phyloP scores from a whole-genome alignment of 73 alveolate genomes.

The Diophrys sp. region DNA sequence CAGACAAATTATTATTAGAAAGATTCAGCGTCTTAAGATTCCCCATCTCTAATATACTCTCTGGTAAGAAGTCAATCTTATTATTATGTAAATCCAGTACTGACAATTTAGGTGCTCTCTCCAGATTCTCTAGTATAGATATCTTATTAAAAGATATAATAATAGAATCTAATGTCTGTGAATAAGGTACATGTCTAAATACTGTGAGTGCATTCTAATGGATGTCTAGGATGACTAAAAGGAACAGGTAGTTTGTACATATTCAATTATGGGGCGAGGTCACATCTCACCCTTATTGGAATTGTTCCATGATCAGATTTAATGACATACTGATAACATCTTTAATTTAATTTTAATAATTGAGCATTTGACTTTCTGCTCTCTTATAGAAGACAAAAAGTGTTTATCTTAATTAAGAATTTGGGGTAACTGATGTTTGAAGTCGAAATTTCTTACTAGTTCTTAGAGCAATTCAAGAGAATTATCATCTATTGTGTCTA shows the following conservation, averaged over 20 bases:
- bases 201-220: conserved; percentile 70
- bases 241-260: too few relatives aligned
- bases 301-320: too few relatives aligned
- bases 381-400: too few relatives aligned
- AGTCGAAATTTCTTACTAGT: too few relatives aligned
- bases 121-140: conserved; percentile 57
- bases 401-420: too few relatives aligned
- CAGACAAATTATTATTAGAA: conserved; percentile 88
- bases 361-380: too few relatives aligned
- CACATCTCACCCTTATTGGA: too few relatives aligned
- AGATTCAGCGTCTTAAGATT: conserved; percentile 88
- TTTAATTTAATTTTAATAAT: too few relatives aligned
- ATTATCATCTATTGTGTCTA: conserved; percentile 58
- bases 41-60: conserved; percentile 61
- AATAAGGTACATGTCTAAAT: conserved; percentile 64
- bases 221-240: conserved; percentile 69
- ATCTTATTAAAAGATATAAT: conserved; percentile 73
- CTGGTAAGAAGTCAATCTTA: conserved; percentile 76
- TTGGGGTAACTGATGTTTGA: too few relatives aligned
- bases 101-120: conserved; percentile 68
- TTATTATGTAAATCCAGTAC: conserved; percentile 85
- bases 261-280: too few relatives aligned
- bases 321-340: too few relatives aligned
- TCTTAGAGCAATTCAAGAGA: conserved; percentile 62
- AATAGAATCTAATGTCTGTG: conserved; percentile 69